Percentiles rank a stretch among this genome's conserved stretches.
phyloP scores from a whole-genome alignment of 140 eudicot species.

The Flaveria floridana region DNA sequence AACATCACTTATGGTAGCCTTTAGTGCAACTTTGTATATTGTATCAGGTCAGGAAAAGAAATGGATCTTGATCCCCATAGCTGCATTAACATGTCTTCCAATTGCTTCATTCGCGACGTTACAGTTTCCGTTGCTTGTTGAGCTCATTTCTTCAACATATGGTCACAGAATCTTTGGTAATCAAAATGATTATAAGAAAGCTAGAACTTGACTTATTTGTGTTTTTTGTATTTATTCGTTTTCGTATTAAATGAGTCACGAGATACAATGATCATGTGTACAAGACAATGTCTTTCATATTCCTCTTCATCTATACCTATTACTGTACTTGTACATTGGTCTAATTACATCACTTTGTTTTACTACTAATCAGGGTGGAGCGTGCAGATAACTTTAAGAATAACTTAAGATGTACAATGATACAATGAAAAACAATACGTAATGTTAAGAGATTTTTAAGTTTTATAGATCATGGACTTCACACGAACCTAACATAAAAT shows the following conservation, averaged over 20 bases:
- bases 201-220: neutral
- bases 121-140: slow-evolving; percentile 27
- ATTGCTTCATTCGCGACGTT: slow-evolving; percentile 31
- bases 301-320: too few species aligned
- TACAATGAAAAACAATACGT: too few species aligned
- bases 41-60: neutral
- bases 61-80: slow-evolving; percentile 22
- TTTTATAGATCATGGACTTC: too few species aligned
- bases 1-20: slow-evolving; percentile 1
- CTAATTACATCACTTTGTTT: too few species aligned
- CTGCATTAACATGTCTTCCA: slow-evolving; percentile 31
- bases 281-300: too few species aligned
- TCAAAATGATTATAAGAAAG: neutral
- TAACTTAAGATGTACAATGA: too few species aligned
- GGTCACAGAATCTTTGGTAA: slow-evolving; percentile 25
- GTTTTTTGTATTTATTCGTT: neutral
- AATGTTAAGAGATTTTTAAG: too few species aligned
- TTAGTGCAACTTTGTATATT: slow-evolving; percentile 16
- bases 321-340: too few species aligned
- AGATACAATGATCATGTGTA: too few species aligned
- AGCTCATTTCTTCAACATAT: slow-evolving; percentile 24
- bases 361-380: too few species aligned
- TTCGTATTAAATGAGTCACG: neutral
- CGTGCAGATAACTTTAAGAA: too few species aligned
- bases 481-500: too few species aligned